A percentile compares a stretch with the other conserved stretches of the same genome.
Evolutionary conservation across 768 basidiomycete species (phyloP).

Genomic region (Lactarius psammicola): DNA sequence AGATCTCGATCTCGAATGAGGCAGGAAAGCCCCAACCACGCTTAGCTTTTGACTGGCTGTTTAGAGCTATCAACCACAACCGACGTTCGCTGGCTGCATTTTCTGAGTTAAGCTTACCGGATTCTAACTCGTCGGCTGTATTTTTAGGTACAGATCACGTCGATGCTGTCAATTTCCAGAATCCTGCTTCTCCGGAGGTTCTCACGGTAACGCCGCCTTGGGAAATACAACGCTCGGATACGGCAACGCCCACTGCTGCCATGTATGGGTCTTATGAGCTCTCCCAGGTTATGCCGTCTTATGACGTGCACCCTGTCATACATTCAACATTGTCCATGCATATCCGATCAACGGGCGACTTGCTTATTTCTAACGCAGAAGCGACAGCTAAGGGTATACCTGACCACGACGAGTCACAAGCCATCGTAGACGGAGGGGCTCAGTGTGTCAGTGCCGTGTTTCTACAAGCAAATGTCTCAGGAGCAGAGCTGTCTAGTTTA

Average conservation of each 20-base stretch:
- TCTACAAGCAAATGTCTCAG: conserved; percentile 11
- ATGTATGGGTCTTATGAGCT: conserved; percentile 31
- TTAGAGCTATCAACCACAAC: conserved; percentile 53
- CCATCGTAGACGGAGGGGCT: conserved; percentile 18
- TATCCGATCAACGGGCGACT: conserved; percentile 55
- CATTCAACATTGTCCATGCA: conserved; percentile 49
- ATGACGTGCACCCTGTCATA: background rate
- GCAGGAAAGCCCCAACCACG: conserved; percentile 70
- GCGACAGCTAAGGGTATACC: conserved; percentile 34
- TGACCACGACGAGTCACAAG: conserved; percentile 29
- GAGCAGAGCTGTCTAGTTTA: conserved; percentile 14
- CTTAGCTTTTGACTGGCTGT: conserved; percentile 68
- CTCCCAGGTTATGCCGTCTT: conserved; percentile 25
- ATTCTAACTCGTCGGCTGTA: conserved; percentile 2
- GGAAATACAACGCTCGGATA: conserved; percentile 49
- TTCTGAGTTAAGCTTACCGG: background rate
- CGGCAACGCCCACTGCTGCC: conserved; percentile 50
- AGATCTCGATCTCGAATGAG: conserved; percentile 58
- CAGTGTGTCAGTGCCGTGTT: conserved; percentile 8
- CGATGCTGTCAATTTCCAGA: conserved; percentile 49
- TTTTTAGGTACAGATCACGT: conserved; percentile 11
- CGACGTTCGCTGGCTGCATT: conserved; percentile 17
- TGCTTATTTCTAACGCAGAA: conserved; percentile 44
- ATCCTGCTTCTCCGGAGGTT: conserved; percentile 70
- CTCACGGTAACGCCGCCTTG: conserved; percentile 52